phyloP scores from a whole-genome alignment of 257 asterid genomes.

The Lantana camara region DNA sequence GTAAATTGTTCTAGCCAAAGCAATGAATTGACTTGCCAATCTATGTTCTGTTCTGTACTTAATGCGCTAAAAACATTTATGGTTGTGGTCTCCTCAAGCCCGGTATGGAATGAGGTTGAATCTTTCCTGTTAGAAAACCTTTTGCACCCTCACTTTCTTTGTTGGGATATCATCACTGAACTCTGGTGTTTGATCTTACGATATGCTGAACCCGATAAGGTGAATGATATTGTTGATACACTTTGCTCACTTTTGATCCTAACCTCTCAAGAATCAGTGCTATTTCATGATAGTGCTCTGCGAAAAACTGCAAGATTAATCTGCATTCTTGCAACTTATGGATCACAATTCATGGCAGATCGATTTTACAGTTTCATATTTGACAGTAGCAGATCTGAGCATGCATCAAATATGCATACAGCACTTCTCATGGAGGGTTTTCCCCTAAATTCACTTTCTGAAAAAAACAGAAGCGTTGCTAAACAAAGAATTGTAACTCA shows the following conservation, averaged over 20 bases:
- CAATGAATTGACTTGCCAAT: conserved; percentile 55
- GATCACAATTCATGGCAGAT: conserved; percentile 68
- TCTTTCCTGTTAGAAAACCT: conserved; percentile 70
- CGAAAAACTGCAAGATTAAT: conserved; percentile 73
- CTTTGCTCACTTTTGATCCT: conserved; percentile 59
- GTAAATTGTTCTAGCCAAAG: conserved; percentile 43
- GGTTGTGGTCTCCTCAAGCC: conserved; percentile 68
- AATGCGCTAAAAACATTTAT: conserved; percentile 79
- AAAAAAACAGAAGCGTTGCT: conserved; percentile 60
- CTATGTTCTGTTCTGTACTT: conserved; percentile 55
- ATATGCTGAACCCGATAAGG: conserved; percentile 65
- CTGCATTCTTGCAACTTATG: conserved; percentile 53
- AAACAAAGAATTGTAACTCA: conserved; percentile 65
- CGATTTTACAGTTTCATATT: conserved; percentile 56
- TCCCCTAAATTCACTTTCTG: conserved; percentile 72
- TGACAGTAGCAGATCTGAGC: conserved; percentile 45
- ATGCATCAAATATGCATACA: conserved; percentile 42
- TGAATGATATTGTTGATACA: conserved; percentile 51
- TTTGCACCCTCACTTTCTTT: conserved; percentile 88
- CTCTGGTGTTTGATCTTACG: conserved; percentile 87
- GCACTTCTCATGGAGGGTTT: conserved; percentile 91
- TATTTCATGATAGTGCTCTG: conserved; percentile 55
- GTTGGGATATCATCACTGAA: conserved; percentile 78
- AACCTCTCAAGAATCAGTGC: conserved; percentile 52
- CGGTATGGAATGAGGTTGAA: conserved; percentile 72